phyloP scores from a whole-genome alignment of 441 rosid species.

The Gossypium lobatum region DNA sequence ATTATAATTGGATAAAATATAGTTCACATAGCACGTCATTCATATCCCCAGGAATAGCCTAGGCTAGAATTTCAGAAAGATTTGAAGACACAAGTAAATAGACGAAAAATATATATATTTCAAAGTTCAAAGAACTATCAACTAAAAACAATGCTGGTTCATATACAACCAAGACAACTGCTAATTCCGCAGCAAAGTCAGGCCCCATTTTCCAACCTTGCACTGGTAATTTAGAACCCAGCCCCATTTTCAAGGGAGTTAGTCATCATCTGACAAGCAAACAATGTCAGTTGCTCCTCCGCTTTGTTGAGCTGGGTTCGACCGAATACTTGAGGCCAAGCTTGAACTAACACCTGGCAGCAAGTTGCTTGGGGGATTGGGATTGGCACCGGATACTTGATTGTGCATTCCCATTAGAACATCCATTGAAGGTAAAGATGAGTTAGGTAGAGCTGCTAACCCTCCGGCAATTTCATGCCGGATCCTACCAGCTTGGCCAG shows the following conservation, averaged over 20 bases:
- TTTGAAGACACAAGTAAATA: too few species aligned
- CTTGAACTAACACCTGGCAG: conserved; percentile 13
- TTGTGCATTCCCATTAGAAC: conserved; percentile 21
- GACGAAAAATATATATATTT: too few species aligned
- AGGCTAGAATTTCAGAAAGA: too few species aligned
- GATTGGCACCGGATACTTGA: conserved; percentile 14
- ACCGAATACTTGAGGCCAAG: background rate
- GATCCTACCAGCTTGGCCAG: conserved; percentile 11
- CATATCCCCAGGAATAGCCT: too few species aligned
- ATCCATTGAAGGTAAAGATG: conserved; percentile 21
- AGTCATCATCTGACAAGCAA: conserved; percentile 79
- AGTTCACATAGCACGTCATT: too few species aligned
- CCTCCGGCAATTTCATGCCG: background rate
- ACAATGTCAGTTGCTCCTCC: conserved; percentile 32
- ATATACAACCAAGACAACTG: background rate
- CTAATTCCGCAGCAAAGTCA: background rate
- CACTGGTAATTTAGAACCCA: background rate
- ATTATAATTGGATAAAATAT: too few species aligned
- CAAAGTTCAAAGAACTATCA: background rate
- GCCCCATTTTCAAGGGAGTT: conserved; percentile 14
- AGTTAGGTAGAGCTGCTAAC: background rate
- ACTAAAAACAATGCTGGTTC: background rate
- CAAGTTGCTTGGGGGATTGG: conserved; percentile 16
- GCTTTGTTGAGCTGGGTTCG: conserved; percentile 10
- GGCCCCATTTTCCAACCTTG: background rate